phyloP scores from a whole-genome alignment of 1,284 basidiomycete genomes.

The Ganoderma lucidum region DNA sequence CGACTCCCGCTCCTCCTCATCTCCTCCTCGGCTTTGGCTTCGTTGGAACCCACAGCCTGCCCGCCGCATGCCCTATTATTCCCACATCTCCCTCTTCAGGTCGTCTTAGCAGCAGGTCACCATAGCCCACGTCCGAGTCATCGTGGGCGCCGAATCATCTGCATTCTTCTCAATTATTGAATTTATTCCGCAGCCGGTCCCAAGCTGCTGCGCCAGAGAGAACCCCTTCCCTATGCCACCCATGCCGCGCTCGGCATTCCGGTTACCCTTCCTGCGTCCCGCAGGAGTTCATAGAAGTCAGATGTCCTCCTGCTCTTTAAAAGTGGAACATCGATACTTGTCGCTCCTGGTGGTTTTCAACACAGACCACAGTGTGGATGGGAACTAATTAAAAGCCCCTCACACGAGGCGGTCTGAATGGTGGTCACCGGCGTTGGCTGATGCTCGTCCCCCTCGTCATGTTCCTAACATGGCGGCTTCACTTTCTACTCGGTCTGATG shows the following conservation, averaged over 20 bases:
- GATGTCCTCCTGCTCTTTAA: not conserved
- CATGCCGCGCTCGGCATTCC: not conserved
- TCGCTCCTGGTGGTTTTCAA: not conserved
- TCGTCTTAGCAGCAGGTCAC: slow-evolving; percentile 1
- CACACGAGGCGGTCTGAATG: not conserved
- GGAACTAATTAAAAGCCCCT: not conserved
- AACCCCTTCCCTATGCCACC: not conserved
- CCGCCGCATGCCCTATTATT: not conserved
- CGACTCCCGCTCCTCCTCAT: not conserved
- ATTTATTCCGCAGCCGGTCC: not conserved
- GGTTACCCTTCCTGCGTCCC: not conserved
- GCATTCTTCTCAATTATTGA: not conserved
- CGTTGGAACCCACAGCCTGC: not conserved
- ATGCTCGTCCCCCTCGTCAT: not conserved
- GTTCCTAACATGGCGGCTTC: too few species aligned
- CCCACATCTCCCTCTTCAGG: not conserved
- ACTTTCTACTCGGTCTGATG: not conserved
- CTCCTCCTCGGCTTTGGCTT: not conserved
- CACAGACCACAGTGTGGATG: not conserved
- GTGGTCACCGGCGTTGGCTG: not conserved
- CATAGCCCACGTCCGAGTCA: not conserved
- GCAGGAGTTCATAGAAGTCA: not conserved
- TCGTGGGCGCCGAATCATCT: not conserved
- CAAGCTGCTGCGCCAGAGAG: not conserved
- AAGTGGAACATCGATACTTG: not conserved